Evolutionary conservation across 371 early-diverging fungal genomes (phyloP).

Genomic region (Mortierella sp.): DNA sequence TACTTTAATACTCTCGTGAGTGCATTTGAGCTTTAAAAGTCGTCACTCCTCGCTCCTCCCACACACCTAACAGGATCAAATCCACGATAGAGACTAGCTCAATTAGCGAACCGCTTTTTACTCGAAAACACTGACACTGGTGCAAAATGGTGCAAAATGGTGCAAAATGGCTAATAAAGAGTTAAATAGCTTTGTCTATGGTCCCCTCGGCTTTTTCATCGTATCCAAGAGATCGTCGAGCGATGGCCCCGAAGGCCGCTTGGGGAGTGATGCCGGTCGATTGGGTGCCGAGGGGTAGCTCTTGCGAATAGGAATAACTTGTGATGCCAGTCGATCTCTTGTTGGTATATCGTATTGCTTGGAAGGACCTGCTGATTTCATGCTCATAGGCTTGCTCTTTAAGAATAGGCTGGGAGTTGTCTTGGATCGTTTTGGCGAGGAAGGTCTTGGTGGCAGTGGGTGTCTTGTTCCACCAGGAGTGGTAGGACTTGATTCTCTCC

Average conservation of each 20-base stretch:
- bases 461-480: neutral
- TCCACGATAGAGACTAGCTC: neutral
- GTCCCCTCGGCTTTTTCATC: no score
- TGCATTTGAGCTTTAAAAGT: constrained; percentile 21
- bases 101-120: neutral
- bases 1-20: constrained; percentile 66
- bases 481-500: no score
- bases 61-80: no score
- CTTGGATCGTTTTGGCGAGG: constrained; percentile 36
- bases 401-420: constrained; percentile 29
- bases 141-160: no score
- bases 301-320: constrained; percentile 37
- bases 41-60: no score
- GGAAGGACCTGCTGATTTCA: constrained; percentile 11
- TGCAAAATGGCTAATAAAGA: no score
- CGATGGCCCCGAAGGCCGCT: constrained; percentile 24
- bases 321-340: constrained; percentile 39
- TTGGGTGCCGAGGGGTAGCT: constrained; percentile 34
- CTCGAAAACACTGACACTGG: neutral
- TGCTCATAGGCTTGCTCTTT: constrained; percentile 37
- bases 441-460: constrained; percentile 11
- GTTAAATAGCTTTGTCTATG: no score
- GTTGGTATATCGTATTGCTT: constrained; percentile 23
- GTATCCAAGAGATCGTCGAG: constrained; percentile 26
- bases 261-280: neutral